A percentile compares a stretch with the other conserved stretches of the same genome.
These are phyloP conservation scores for Simplicillium sp. DNA, from an alignment of 2,329 filamentous ascomycete genomes.

Conservation along the genomic window DNA sequence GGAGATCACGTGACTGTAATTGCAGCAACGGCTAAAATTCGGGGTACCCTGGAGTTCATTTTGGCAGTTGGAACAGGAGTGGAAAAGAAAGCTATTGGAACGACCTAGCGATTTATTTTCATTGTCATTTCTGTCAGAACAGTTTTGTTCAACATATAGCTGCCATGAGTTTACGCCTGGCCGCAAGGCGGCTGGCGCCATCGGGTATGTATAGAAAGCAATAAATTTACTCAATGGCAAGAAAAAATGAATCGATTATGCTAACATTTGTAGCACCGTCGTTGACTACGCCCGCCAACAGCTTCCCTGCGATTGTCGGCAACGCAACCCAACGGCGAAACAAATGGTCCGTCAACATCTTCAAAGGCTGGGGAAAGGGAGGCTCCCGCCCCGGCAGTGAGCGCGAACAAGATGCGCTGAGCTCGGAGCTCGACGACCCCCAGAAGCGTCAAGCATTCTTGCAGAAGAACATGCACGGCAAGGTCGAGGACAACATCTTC, in stretches of 20 bases:
- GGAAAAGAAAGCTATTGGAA: slow-evolving; percentile 6
- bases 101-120: slow-evolving; percentile 15
- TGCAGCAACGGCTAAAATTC: slow-evolving; percentile 7
- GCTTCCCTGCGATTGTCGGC: neutral
- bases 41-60: slow-evolving; percentile 1
- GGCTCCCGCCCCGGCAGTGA: slow-evolving; percentile 20
- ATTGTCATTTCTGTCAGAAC: slow-evolving; percentile 6
- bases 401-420: slow-evolving; percentile 12
- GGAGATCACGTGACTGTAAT: slow-evolving; percentile 13
- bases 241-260: too few relatives aligned
- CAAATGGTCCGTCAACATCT: slow-evolving; percentile 32
- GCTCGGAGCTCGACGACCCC: slow-evolving; percentile 30
- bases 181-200: slow-evolving; percentile 50
- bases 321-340: slow-evolving; percentile 23
- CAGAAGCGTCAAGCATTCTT: slow-evolving; percentile 31
- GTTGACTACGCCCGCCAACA: neutral
- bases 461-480: slow-evolving; percentile 27
- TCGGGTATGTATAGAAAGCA: slow-evolving; percentile 37
- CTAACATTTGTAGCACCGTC: too few relatives aligned
- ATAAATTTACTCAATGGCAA: neutral
- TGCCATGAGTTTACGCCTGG: slow-evolving; percentile 56
- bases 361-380: slow-evolving; percentile 24
- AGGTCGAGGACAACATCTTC: slow-evolving; percentile 49
- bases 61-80: too few relatives aligned
- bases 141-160: slow-evolving; percentile 5